phyloP scores from a whole-genome alignment of 192 early-diverging fungal genomes.

The Coemansia sp. region DNA sequence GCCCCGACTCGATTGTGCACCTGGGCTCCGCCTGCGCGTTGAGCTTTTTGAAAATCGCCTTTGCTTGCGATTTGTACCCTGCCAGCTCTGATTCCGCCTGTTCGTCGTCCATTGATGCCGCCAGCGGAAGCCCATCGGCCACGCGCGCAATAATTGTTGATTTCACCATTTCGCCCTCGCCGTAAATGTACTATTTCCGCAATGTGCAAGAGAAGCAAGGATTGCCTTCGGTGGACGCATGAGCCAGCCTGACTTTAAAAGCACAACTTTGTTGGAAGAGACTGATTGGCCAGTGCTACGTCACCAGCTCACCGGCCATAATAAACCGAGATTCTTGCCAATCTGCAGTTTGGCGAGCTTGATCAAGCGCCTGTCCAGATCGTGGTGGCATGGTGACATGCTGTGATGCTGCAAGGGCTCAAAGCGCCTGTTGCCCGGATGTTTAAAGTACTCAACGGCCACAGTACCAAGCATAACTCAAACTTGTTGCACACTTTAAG shows the following conservation, averaged over 20 bases:
- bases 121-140: slow-evolving; percentile 89
- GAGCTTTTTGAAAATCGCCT: slow-evolving; percentile 87
- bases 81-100: slow-evolving; percentile 78
- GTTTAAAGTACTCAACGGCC: too few species aligned
- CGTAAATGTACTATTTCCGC: neutral
- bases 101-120: slow-evolving; percentile 94
- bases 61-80: slow-evolving; percentile 93
- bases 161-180: slow-evolving; percentile 71
- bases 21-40: slow-evolving; percentile 79
- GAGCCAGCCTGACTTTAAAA: neutral
- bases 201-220: neutral
- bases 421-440: too few species aligned
- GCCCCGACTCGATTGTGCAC: slow-evolving; percentile 94
- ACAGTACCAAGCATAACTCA: too few species aligned
- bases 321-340: too few species aligned
- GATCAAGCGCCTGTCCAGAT: too few species aligned
- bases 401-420: too few species aligned
- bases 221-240: too few species aligned
- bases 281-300: neutral
- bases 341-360: too few species aligned
- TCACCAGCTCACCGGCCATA: too few species aligned
- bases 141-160: slow-evolving; percentile 93
- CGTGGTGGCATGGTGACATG: too few species aligned
- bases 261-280: neutral
- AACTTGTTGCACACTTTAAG: too few species aligned